phyloP scores from a whole-genome alignment of 106 monocot species.

The Amphibolis antarctica region DNA sequence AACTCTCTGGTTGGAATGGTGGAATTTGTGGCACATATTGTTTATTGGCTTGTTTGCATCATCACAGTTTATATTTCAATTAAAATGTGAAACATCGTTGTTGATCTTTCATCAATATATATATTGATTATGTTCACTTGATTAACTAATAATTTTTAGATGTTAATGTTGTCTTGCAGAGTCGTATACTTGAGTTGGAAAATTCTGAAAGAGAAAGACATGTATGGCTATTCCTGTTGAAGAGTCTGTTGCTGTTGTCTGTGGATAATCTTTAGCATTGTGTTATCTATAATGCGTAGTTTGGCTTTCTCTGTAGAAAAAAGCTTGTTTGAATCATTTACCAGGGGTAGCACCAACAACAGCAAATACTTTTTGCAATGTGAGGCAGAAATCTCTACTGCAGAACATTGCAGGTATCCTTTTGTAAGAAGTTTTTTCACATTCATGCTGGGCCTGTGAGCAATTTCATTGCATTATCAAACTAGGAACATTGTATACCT shows the following conservation, averaged over 20 bases:
- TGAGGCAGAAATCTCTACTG: background rate
- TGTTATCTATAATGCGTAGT: background rate
- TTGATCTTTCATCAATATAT: background rate
- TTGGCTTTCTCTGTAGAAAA: conserved; percentile 9
- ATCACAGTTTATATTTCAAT: too few species aligned
- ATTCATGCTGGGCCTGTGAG: background rate
- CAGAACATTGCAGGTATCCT: conserved; percentile 1
- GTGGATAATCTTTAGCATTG: background rate
- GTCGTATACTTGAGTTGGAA: conserved; percentile 3
- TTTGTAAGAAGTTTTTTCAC: background rate
- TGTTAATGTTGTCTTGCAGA: conserved; percentile 1
- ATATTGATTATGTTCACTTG: background rate
- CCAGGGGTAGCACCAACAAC: background rate
- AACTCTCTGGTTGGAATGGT: background rate
- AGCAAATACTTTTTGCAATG: background rate
- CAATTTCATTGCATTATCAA: background rate
- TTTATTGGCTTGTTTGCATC: background rate
- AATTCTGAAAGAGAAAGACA: background rate
- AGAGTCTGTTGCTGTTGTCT: background rate
- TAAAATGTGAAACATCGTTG: background rate
- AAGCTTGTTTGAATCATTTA: conserved; percentile 1
- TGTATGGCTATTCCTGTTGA: background rate
- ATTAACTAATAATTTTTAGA: background rate
- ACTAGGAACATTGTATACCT: background rate
- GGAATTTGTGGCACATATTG: background rate